Conservation (phyloP, 345 rosid genomes). For the Populus euphratica region DNA sequence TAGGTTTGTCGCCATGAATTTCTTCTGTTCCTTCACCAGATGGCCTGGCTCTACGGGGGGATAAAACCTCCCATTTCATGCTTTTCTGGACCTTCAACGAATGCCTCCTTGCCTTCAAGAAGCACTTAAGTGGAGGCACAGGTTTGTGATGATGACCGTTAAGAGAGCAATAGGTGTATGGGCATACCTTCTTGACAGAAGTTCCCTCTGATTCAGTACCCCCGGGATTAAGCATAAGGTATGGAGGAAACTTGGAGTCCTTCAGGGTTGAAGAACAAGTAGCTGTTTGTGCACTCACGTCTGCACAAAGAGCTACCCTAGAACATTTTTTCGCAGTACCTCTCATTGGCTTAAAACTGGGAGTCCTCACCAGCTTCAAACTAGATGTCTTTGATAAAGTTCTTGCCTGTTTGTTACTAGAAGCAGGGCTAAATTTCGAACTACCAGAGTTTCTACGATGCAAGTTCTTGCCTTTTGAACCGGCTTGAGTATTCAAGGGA, state of each 20-base stretch:
- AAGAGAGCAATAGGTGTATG: slow-evolving; percentile 81
- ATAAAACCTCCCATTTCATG: slow-evolving; percentile 35
- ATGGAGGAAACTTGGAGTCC: slow-evolving; percentile 72
- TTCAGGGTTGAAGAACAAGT: slow-evolving; percentile 91
- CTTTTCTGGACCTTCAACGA: slow-evolving; percentile 58
- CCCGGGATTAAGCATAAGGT: slow-evolving; percentile 64
- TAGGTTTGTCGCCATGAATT: slow-evolving; percentile 11
- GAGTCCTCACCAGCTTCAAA: slow-evolving; percentile 52
- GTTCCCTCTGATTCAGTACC: slow-evolving; percentile 68
- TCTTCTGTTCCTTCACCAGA: slow-evolving; percentile 11
- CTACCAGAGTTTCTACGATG: slow-evolving; percentile 25
- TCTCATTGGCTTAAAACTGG: slow-evolving; percentile 62
- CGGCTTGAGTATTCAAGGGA: slow-evolving; percentile 22
- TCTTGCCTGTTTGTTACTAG: slow-evolving; percentile 32
- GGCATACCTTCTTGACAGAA: slow-evolving; percentile 72
- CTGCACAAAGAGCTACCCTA: slow-evolving; percentile 42
- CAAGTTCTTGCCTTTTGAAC: slow-evolving; percentile 33
- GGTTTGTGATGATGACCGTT: slow-evolving; percentile 77
- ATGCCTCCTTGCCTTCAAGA: slow-evolving; percentile 60
- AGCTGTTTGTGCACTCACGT: slow-evolving; percentile 48
- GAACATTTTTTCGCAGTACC: slow-evolving; percentile 38
- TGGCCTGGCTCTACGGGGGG: slow-evolving; percentile 22
- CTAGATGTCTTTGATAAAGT: slow-evolving; percentile 42
- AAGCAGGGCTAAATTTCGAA: slow-evolving; percentile 32
- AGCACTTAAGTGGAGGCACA: slow-evolving; percentile 68